Evolutionary conservation across 75 land plant genomes (phyloP).

Genomic region (Cryptomeria japonica): DNA sequence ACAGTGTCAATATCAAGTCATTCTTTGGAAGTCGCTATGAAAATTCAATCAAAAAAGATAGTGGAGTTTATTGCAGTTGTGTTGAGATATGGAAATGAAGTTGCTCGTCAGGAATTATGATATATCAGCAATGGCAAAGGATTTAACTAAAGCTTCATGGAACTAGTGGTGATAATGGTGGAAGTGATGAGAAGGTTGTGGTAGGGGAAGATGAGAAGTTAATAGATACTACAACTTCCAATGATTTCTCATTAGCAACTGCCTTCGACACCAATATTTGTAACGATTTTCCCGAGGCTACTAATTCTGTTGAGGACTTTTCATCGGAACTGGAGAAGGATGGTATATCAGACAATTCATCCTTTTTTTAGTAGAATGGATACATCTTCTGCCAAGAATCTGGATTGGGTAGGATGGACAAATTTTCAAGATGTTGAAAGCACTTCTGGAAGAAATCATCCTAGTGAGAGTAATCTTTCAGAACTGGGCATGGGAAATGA

Average conservation of each 20-base stretch:
- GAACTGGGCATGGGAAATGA: conserved; percentile 10
- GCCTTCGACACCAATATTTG: neutral
- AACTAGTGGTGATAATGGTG: conserved; percentile 19
- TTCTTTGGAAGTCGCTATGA: no score
- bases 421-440: conserved; percentile 47
- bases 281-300: neutral
- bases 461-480: conserved; percentile 32
- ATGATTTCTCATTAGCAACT: neutral
- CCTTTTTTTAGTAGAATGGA: conserved; percentile 18
- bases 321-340: conserved; percentile 26
- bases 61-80: no score
- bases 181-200: conserved; percentile 43
- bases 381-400: conserved; percentile 32
- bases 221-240: conserved; percentile 53
- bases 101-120: conserved; percentile 92
- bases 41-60: no score
- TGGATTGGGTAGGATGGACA: conserved; percentile 79
- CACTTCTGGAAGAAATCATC: conserved; percentile 20
- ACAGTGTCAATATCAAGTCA: no score
- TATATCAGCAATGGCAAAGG: conserved; percentile 81
- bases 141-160: conserved; percentile 78
- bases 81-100: no score
- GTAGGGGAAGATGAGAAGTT: conserved; percentile 29
- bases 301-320: conserved; percentile 21
- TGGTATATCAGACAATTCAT: conserved; percentile 22